phyloP scores from a whole-genome alignment of 148 eudicot species.

The Rhododendron ovatum region DNA sequence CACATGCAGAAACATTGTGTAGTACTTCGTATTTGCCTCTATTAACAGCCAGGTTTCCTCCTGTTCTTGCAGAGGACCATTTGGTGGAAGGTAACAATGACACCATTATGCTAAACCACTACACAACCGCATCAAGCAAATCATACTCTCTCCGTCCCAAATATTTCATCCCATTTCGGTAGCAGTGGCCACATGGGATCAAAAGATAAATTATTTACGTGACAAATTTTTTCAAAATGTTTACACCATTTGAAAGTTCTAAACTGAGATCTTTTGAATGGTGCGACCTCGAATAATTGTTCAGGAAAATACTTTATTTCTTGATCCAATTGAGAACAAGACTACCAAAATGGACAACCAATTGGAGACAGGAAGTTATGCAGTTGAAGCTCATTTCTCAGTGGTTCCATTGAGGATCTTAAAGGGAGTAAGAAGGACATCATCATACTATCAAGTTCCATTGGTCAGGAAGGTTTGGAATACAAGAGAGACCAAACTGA shows the following conservation, averaged over 20 bases:
- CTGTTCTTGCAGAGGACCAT: not conserved
- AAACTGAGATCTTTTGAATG: not conserved
- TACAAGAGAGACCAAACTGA: not conserved
- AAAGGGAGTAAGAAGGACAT: not conserved
- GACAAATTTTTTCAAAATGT: not conserved
- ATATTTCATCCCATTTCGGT: not conserved
- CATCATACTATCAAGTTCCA: not conserved
- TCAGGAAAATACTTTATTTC: not conserved
- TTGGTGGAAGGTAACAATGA: not conserved
- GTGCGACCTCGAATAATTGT: not conserved
- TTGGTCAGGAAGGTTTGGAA: not conserved
- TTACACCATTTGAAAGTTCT: not conserved
- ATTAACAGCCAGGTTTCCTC: not conserved
- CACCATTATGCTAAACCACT: not conserved
- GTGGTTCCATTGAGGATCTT: not conserved
- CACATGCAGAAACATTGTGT: not conserved
- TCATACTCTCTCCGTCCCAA: not conserved
- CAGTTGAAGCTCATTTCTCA: not conserved
- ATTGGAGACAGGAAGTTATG: not conserved
- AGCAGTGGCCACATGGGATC: not conserved
- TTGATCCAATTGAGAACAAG: not conserved
- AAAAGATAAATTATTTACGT: not conserved
- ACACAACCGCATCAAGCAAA: not conserved
- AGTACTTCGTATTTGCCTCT: not conserved
- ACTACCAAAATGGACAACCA: not conserved